phyloP scores from a whole-genome alignment of 2,329 filamentous ascomycete genomes.

The Stagonosporopsis rhizophila region DNA sequence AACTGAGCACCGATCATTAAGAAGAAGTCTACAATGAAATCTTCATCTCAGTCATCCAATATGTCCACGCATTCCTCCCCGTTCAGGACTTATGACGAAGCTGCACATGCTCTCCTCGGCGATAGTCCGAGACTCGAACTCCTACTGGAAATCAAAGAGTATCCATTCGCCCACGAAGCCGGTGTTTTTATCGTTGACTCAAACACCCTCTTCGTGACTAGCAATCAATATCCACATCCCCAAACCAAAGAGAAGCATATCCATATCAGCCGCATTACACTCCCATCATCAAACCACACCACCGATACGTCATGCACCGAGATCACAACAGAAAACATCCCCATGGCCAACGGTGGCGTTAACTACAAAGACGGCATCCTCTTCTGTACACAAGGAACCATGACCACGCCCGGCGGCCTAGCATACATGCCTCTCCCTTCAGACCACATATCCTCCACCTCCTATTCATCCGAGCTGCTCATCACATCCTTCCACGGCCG shows the following conservation, averaged over 20 bases:
- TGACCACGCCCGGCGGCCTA: slow-evolving; percentile 37
- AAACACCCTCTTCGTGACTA: slow-evolving; percentile 49
- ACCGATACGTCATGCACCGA: slow-evolving; percentile 9
- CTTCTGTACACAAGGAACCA: slow-evolving; percentile 46
- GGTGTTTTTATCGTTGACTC: slow-evolving; percentile 45
- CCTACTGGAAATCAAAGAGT: slow-evolving; percentile 63
- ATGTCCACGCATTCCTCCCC: slow-evolving; percentile 11
- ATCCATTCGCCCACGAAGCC: slow-evolving; percentile 65
- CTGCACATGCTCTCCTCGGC: slow-evolving; percentile 19
- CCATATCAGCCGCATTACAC: slow-evolving; percentile 26
- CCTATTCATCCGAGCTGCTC: slow-evolving; percentile 28
- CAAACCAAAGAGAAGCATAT: slow-evolving; percentile 24
- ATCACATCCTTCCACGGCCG: slow-evolving; percentile 54
- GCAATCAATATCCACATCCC: slow-evolving; percentile 40
- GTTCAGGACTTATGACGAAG: slow-evolving; percentile 16
- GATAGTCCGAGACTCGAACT: slow-evolving; percentile 18
- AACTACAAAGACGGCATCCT: slow-evolving; percentile 41
- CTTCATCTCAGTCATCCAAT: neutral
- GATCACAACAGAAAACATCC: slow-evolving; percentile 14
- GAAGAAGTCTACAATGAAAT: neutral
- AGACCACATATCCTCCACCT: slow-evolving; percentile 11
- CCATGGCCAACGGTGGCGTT: slow-evolving; percentile 38
- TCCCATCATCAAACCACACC: slow-evolving; percentile 10
- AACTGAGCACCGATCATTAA: neutral
- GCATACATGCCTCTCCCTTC: slow-evolving; percentile 38